phyloP scores from a whole-genome alignment of 225 moss, liverwort and hornwort genomes.

The Rhytidiadelphus loreus region DNA sequence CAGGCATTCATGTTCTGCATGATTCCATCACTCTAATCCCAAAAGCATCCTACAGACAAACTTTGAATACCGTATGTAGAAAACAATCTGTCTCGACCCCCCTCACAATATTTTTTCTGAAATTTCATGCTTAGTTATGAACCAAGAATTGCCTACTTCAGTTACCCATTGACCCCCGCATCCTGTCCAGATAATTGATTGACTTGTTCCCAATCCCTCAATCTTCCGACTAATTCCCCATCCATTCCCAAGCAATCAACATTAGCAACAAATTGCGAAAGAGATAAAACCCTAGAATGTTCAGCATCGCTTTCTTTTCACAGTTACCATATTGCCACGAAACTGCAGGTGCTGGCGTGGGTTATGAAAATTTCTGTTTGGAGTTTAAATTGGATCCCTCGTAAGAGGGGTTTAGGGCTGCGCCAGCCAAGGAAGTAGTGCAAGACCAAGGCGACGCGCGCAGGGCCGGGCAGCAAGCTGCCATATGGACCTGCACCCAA shows the following conservation, averaged over 20 bases:
- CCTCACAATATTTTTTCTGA: background rate
- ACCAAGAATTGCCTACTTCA: too few species aligned
- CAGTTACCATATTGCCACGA: rapidly evolving
- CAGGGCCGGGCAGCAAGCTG: background rate
- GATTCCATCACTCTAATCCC: background rate
- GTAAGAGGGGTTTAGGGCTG: background rate
- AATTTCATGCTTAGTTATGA: background rate
- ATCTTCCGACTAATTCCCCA: background rate
- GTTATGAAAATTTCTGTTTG: background rate
- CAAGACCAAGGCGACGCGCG: background rate
- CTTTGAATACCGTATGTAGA: background rate
- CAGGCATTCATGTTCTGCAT: background rate
- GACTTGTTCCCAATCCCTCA: background rate
- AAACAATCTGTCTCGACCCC: background rate
- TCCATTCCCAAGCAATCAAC: background rate
- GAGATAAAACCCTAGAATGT: too few species aligned
- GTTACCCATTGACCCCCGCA: background rate
- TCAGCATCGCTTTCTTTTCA: background rate
- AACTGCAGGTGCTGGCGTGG: too few species aligned
- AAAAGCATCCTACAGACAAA: background rate
- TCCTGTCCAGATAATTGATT: background rate
- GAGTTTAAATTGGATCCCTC: background rate
- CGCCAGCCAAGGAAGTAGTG: background rate
- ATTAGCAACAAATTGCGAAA: too few species aligned
- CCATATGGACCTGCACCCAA: background rate